These are phyloP conservation scores for Venturiaceae sp. DNA, from an alignment of 2,329 filamentous ascomycete species.

Conservation along the genomic window DNA sequence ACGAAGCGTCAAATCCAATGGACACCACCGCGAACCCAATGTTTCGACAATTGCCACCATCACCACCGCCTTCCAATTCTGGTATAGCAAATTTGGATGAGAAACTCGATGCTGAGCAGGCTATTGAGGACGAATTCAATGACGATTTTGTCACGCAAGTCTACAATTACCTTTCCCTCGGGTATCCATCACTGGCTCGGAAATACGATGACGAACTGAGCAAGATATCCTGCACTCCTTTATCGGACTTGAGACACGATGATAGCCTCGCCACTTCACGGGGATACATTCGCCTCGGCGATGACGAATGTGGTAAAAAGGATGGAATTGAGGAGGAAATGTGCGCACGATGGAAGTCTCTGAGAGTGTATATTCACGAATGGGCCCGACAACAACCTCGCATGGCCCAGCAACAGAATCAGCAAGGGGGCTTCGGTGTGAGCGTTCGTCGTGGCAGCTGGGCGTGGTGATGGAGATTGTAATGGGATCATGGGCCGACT, in stretches of 20 bases:
- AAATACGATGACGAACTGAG: constrained; percentile 77
- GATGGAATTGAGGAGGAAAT: constrained; percentile 38
- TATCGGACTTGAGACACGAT: constrained; percentile 61
- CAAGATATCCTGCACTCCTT: constrained; percentile 63
- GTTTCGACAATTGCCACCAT: constrained; percentile 21
- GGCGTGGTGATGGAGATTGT: constrained; percentile 21
- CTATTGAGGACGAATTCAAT: constrained; percentile 53
- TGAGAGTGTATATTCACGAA: constrained; percentile 74
- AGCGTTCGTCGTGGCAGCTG: constrained; percentile 39
- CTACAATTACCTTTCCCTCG: constrained; percentile 91
- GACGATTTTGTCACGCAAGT: constrained; percentile 88
- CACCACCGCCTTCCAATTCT: constrained; percentile 24
- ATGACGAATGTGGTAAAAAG: constrained; percentile 36
- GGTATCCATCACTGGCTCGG: constrained; percentile 77
- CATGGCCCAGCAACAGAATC: constrained; percentile 34
- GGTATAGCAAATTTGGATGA: constrained; percentile 32
- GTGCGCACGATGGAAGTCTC: constrained; percentile 73
- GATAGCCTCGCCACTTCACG: constrained; percentile 54
- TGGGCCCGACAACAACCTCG: constrained; percentile 84
- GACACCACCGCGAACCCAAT: constrained; percentile 15
- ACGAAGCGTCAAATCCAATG: constrained; percentile 31
- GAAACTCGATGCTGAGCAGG: constrained; percentile 24
- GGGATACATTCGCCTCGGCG: constrained; percentile 59
- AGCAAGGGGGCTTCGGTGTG: constrained; percentile 28
- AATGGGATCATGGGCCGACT: neutral